These are phyloP conservation scores for Naganishia randhawae DNA, from an alignment of 768 basidiomycete species.

Conservation along the genomic window DNA sequence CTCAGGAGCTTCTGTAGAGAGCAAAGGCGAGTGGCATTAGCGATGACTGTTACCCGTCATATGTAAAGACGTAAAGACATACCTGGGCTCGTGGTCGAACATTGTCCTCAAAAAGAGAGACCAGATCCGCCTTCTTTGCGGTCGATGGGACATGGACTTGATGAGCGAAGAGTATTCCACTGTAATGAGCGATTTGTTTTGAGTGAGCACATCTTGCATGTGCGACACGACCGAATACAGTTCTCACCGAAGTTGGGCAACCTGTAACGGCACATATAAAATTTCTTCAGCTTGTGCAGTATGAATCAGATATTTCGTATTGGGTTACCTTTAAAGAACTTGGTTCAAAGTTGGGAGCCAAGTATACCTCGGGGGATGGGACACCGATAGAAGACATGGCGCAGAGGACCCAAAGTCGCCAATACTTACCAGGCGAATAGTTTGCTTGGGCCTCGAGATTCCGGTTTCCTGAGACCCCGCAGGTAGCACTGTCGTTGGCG, in stretches of 20 bases:
- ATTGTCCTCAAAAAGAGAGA: conserved; percentile 37
- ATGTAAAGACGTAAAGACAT: conserved; percentile 27
- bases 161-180: conserved; percentile 42
- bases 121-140: conserved; percentile 46
- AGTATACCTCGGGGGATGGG: conserved; percentile 34
- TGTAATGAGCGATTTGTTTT: not conserved
- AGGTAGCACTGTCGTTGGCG: not conserved
- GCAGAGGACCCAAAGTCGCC: not conserved
- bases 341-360: conserved; percentile 41
- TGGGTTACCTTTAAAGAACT: conserved; percentile 38
- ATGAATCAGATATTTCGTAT: no score
- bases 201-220: not conserved
- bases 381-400: conserved; percentile 21
- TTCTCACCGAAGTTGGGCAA: conserved; percentile 41
- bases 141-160: conserved; percentile 32
- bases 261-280: conserved; percentile 25
- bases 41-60: no score
- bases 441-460: not conserved
- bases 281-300: not conserved
- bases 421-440: not conserved
- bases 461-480: not conserved
- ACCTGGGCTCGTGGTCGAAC: conserved; percentile 41
- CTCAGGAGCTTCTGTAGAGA: conserved; percentile 18
- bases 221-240: not conserved
- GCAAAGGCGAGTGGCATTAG: not conserved